Evolutionary conservation across 768 basidiomycete species (phyloP), one percentile per base, ranked within the genome.

Genomic region (Trametes cingulata): DNA sequence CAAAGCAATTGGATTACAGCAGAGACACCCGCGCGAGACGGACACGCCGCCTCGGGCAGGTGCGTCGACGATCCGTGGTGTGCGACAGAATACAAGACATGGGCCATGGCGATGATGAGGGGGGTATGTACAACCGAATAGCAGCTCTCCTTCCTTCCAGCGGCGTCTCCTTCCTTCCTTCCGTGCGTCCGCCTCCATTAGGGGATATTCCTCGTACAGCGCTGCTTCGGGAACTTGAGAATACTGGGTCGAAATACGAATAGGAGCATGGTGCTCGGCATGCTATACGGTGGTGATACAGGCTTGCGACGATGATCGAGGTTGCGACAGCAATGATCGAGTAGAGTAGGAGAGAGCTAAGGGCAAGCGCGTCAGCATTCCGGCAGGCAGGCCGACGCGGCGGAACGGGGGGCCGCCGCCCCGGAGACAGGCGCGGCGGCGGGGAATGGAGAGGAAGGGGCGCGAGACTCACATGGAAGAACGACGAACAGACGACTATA

Each of bases 231-330:
- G 45, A 36, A 29, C 37, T 60, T 43, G 63, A 35, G 56, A 67
- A 64, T 60, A 64, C 55, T 48, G 57, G 47, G 35, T 52, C 43
- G 58, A 49, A 60, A 62, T 60, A 62, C 41, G 58, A 57, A 57
- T 64, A 61, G 48, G 58, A 39, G 62, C 56, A 51, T 52, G 53
- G 36, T 27, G 62, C 45, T 42, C 39, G 58, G 51, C 58, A 52
- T 61, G 65, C 61, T 52, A 47, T 56, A 55, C 58, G 68, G 64
- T 69, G 70, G 64, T 69, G 68, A 60, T 71, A 69, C 67, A 69
- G 56, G 66, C 51, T 67, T 65, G 65, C 66, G 55, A 48, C 10
- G 52, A 24, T 45, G 58, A 40, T 67, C 61, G 70, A 61, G 64
- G 67, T 51, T 57, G 62, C 56, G 60, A 66, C 52, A 60, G 61